These are phyloP conservation scores for Vaccinium darrowii DNA, from an alignment of 148 eudicot genomes.

Conservation along the genomic window DNA sequence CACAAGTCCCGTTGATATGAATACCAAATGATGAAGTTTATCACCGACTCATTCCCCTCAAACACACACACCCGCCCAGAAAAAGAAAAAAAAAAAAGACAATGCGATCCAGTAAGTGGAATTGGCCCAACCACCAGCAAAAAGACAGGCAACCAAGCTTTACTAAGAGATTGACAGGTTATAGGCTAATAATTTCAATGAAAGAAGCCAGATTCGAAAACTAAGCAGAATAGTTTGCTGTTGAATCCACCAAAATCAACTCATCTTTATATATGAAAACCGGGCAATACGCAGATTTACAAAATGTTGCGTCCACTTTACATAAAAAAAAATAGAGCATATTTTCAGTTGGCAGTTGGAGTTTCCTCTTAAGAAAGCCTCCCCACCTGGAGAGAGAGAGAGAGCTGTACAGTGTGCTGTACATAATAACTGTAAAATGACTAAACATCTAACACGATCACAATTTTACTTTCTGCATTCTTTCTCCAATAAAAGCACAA, in stretches of 20 bases:
- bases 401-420: slow-evolving; percentile 29
- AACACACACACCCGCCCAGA: background rate
- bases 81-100: background rate
- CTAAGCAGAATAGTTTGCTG: background rate
- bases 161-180: too few species aligned
- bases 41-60: background rate
- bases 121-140: too few species aligned
- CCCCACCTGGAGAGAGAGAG: background rate
- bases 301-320: slow-evolving; percentile 8
- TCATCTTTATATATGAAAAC: slow-evolving; percentile 12
- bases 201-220: background rate
- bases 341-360: background rate
- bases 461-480: background rate
- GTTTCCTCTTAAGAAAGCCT: background rate
- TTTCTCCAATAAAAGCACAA: slow-evolving; percentile 3
- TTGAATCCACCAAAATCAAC: slow-evolving; percentile 1
- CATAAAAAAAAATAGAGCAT: background rate
- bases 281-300: slow-evolving; percentile 5
- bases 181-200: too few species aligned
- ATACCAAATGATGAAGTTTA: background rate
- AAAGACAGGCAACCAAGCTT: too few species aligned
- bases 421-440: slow-evolving; percentile 15
- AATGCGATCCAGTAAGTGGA: background rate
- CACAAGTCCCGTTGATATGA: background rate
- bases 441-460: background rate